Evolutionary conservation across 1,284 basidiomycete species (phyloP), one percentile per base, ranked within the genome.

Genomic region (Naganishia sp.): DNA sequence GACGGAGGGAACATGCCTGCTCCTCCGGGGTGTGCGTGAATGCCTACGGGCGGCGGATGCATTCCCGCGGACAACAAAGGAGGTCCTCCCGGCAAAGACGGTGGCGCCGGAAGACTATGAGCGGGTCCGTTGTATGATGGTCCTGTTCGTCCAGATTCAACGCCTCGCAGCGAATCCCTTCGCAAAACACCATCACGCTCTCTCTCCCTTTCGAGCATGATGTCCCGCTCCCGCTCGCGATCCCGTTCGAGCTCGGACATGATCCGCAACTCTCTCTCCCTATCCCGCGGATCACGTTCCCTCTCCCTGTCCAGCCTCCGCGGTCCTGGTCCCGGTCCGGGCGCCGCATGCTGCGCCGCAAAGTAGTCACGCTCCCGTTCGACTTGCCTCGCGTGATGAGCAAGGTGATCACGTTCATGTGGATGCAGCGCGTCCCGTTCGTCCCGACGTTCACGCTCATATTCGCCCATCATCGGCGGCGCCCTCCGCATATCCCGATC

Each of bases 231-330:
- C 9, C 49, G 49, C 11, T 62, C 39, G 28, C 47, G 28, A 18
- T 62, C 39, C 39, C 60, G 49, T 18, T 46, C 42, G 35, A 28
- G 50, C 28, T 53, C 51, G 18, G n/a, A 28, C 18, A 53, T 45
- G 6, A 45, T 45, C 11, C 41, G 51, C 23, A 43, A 13, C 21
- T 67, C 65, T 35, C 65, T 55, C 18, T 62, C 65, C 17, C 61
- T 18, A 7, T 56, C 53, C 15, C 51, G 25, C 28, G 45, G 49
- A 54, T 53, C 28, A 23, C 62, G 39, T 25, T 54, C 52, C 45
- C 57, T 53, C 58, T 65, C 50, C 43, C 57, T 53, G 49, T 56
- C 50, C 51, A 13, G 2, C 32, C 53, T 35, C 62, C 15, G 41
- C 42, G 39, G 15, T 17, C 21, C 17, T 23, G 28, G 25, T 21